Evolutionary conservation across 2,329 filamentous ascomycete species (phyloP).

Genomic region (Rosellinia necatrix): DNA sequence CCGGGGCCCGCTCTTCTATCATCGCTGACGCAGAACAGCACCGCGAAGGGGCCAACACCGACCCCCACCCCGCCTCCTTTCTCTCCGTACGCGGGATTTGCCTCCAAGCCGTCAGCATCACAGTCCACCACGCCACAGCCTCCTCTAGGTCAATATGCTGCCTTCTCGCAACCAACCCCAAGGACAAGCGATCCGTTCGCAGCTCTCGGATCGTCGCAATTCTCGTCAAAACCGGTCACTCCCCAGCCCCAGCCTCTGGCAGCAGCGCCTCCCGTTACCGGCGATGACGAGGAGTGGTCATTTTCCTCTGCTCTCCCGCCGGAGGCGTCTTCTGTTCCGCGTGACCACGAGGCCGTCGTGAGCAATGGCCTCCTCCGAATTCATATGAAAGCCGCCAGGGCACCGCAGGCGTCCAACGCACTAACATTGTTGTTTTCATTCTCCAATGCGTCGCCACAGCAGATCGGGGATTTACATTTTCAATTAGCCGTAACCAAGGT

Average conservation of each 20-base stretch:
- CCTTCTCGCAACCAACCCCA: conserved; percentile 51
- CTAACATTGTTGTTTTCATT: conserved; percentile 79
- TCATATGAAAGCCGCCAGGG: conserved; percentile 71
- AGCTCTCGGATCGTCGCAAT: conserved; percentile 50
- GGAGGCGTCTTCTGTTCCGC: conserved; percentile 54
- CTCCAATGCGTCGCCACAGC: conserved; percentile 75
- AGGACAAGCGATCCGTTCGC: conserved; percentile 57
- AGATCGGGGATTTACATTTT: conserved; percentile 81
- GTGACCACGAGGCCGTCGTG: conserved; percentile 68
- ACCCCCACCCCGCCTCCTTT: conserved; percentile 52
- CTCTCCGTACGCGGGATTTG: conserved; percentile 60
- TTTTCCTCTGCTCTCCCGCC: conserved; percentile 85
- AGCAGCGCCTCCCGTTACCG: conserved; percentile 35
- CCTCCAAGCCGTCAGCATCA: conserved; percentile 54
- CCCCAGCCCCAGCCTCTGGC: conserved; percentile 44
- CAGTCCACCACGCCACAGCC: conserved; percentile 60
- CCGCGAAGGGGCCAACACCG: conserved; percentile 51
- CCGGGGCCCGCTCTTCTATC: conserved; percentile 69
- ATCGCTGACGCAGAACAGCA: conserved; percentile 65
- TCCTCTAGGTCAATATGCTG: conserved; percentile 51
- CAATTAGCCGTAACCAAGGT: conserved; percentile 95
- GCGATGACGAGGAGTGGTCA: conserved; percentile 89
- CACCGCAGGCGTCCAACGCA: conserved; percentile 55
- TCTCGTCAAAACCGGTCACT: conserved; percentile 44
- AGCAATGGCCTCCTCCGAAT: conserved; percentile 73